Evolutionary conservation across 495 filamentous ascomycete species (phyloP).

Genomic region (Podospora comata): DNA sequence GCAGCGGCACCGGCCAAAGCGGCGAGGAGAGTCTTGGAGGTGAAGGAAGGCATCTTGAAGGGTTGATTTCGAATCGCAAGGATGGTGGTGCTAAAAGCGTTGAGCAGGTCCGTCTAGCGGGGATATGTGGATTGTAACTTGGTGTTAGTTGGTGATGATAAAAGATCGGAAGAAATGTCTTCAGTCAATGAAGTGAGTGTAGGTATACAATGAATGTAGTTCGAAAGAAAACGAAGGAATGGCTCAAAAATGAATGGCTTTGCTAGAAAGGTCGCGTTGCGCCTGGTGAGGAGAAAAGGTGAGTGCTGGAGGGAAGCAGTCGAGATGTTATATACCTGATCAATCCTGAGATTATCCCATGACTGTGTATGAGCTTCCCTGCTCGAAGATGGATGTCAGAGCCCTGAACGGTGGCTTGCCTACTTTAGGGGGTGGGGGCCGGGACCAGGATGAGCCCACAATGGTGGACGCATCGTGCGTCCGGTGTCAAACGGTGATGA

Average conservation of each 20-base stretch:
- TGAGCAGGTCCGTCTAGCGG: slow-evolving; percentile 26
- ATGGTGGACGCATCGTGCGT: background rate
- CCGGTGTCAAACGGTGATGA: slow-evolving; percentile 9
- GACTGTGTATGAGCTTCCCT: background rate
- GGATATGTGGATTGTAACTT: slow-evolving; percentile 16
- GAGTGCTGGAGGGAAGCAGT: background rate
- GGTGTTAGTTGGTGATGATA: background rate
- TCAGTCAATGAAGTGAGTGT: slow-evolving; percentile 34
- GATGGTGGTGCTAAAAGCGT: slow-evolving; percentile 7
- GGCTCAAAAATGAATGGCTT: slow-evolving; percentile 20
- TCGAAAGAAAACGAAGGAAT: slow-evolving; percentile 21
- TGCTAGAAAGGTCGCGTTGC: slow-evolving; percentile 22
- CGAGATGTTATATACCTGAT: slow-evolving; percentile 15
- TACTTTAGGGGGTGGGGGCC: slow-evolving; percentile 4
- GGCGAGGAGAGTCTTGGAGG: slow-evolving; percentile 32
- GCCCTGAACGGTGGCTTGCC: slow-evolving; percentile 7
- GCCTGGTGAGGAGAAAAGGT: slow-evolving; percentile 20
- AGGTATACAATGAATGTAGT: slow-evolving; percentile 13
- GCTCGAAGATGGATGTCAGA: slow-evolving; percentile 1
- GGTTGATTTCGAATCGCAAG: slow-evolving; percentile 3
- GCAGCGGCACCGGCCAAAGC: slow-evolving; percentile 50
- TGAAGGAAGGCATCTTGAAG: slow-evolving; percentile 32
- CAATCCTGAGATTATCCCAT: background rate
- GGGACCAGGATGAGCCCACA: slow-evolving; percentile 8
- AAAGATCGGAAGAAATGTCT: slow-evolving; percentile 25